phyloP scores from a whole-genome alignment of 495 filamentous ascomycete species.

The Rusavskia elegans region DNA sequence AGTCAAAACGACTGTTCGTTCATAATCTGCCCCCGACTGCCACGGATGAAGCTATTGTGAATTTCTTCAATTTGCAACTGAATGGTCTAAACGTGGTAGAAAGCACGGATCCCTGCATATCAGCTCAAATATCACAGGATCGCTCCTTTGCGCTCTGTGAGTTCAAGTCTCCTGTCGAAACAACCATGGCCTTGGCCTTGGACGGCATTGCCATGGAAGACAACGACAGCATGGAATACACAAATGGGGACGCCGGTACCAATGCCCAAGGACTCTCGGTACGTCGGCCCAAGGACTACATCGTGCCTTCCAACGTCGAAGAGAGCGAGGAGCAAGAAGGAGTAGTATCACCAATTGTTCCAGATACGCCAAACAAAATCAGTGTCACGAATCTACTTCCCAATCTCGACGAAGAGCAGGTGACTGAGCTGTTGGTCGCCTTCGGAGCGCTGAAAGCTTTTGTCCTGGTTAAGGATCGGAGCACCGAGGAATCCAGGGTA shows the following conservation, averaged over 20 bases:
- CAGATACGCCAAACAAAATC: conserved; percentile 90
- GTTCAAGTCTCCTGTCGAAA: conserved; percentile 74
- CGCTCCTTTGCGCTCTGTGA: conserved; percentile 70
- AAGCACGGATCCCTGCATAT: conserved; percentile 71
- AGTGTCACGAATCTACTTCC: conserved; percentile 75
- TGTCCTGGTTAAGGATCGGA: conserved; percentile 72
- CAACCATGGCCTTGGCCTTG: conserved; percentile 79
- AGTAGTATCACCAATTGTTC: conserved; percentile 60
- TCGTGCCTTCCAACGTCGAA: conserved; percentile 69
- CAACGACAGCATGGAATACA: conserved; percentile 32
- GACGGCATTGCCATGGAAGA: conserved; percentile 83
- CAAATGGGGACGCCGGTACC: conserved; percentile 39
- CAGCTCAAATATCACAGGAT: conserved; percentile 67
- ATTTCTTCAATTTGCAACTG: conserved; percentile 92
- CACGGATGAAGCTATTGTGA: conserved; percentile 53
- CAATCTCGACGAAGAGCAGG: conserved; percentile 78
- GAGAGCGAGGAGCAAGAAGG: conserved; percentile 65
- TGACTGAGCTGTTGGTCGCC: conserved; percentile 71
- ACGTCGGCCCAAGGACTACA: conserved; percentile 90
- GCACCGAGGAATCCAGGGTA: conserved; percentile 79
- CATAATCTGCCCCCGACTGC: conserved; percentile 59
- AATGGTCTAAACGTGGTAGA: conserved; percentile 86
- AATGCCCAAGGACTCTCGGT: conserved; percentile 54
- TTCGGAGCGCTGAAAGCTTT: conserved; percentile 94
- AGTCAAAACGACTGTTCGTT: conserved; percentile 79